Percentiles rank a stretch among this genome's conserved stretches.
phyloP scores from a whole-genome alignment of 331 rosid genomes.

The Spiraea crenata region DNA sequence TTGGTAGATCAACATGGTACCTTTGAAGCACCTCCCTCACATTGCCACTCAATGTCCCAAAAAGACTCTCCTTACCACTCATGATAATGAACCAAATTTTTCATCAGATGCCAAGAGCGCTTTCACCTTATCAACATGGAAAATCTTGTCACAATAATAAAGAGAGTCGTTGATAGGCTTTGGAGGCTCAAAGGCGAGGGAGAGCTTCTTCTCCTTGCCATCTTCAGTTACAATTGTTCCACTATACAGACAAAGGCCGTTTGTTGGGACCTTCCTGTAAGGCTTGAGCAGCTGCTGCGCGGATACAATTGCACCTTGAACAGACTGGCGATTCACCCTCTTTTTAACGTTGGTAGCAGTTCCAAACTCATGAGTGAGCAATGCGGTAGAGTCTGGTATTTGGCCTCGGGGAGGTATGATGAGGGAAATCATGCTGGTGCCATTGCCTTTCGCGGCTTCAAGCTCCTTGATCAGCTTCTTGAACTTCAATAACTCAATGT shows the following conservation, averaged over 20 bases:
- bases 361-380: slow-evolving; percentile 10
- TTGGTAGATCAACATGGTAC: slow-evolving; percentile 4
- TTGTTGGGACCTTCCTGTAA: slow-evolving; percentile 11
- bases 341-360: slow-evolving; percentile 11
- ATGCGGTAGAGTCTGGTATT: neutral
- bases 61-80: slow-evolving; percentile 4
- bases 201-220: slow-evolving; percentile 11
- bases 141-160: slow-evolving; percentile 13
- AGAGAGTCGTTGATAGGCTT: slow-evolving; percentile 10
- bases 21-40: neutral
- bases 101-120: slow-evolving; percentile 3
- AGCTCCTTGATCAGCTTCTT: slow-evolving; percentile 66
- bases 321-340: slow-evolving; percentile 9
- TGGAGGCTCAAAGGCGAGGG: neutral
- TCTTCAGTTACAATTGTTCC: slow-evolving; percentile 11
- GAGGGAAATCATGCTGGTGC: slow-evolving; percentile 21
- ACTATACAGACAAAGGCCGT: slow-evolving; percentile 9
- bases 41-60: slow-evolving; percentile 14
- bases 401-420: slow-evolving; percentile 7
- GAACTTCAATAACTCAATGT: slow-evolving; percentile 64
- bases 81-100: slow-evolving; percentile 9
- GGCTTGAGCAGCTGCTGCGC: slow-evolving; percentile 15
- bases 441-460: slow-evolving; percentile 51
- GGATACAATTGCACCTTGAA: slow-evolving; percentile 8
- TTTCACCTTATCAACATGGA: neutral